These are phyloP conservation scores for Lentinus brumalis DNA, from an alignment of 768 basidiomycete genomes.

Conservation along the genomic window DNA sequence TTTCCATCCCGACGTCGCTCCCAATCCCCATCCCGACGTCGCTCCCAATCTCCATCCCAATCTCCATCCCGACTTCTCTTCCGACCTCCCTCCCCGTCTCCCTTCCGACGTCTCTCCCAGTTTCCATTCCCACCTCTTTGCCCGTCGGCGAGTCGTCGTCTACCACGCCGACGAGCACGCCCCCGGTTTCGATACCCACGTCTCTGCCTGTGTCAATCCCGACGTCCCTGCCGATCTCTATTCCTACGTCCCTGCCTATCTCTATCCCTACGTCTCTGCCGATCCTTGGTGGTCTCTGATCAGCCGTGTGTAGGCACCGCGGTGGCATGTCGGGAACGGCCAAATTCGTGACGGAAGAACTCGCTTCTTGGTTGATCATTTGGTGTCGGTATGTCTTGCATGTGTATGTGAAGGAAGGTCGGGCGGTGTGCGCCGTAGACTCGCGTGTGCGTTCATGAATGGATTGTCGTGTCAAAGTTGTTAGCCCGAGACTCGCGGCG, in stretches of 20 bases:
- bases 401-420: too few species aligned
- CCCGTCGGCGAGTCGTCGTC: background rate
- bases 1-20: background rate
- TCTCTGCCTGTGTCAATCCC: conserved; percentile 4
- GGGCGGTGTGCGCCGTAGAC: too few species aligned
- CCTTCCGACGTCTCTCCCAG: background rate
- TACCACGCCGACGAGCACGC: too few species aligned
- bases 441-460: too few species aligned
- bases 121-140: background rate
- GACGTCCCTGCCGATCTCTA: background rate
- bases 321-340: too few species aligned
- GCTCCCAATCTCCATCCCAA: background rate
- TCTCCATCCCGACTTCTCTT: background rate
- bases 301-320: too few species aligned
- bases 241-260: background rate
- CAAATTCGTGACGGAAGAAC: too few species aligned
- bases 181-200: conserved; percentile 3
- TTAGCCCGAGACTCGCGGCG: too few species aligned
- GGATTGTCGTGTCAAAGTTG: too few species aligned
- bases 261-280: background rate
- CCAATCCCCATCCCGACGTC: background rate
- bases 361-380: too few species aligned
- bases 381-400: too few species aligned
- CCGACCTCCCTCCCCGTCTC: background rate
- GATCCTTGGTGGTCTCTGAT: background rate